Base-by-base conservation (phyloP, 2,329 filamentous ascomycete species). In the Rhinocladiella similis region DNA sequence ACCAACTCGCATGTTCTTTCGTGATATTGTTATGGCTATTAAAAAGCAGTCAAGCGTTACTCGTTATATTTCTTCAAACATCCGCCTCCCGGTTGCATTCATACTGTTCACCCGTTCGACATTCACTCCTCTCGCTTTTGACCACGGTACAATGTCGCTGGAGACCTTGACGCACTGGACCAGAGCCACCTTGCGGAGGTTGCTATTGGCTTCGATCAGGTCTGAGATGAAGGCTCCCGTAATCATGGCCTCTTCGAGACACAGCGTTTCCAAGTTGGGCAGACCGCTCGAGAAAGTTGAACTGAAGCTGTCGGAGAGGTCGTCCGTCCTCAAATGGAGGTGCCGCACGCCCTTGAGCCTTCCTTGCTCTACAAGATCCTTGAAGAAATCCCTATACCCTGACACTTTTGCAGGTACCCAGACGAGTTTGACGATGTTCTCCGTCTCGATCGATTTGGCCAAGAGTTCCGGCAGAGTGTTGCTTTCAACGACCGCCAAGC, bases 181-280 rank as follows among this genome's bases (percentile, higher is more conserved):
- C 25, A 63, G 46, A 0, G 19, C 36, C 12, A 61, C 46, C 20
- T 53, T 47, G 13, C 46, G 49, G 13, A 63, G 12, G 22, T 54
- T 54, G n/a, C 16, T 42, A 7, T 43, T 33, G 10, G 18, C 53
- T 36, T 50, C 41, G 41, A 63, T 36, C 35, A 63, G 22, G 25
- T 59, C 61, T 9, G 50, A 39, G 10, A 63, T 19, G 36, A 63
- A 61, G 7, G 54, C 46, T 5, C 57, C 58, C 4, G 56, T 57
- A 33, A 63, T 55, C 25, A 6, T 19, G 25, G 55, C 55, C 3
- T 35, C 29, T 13, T 58, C 33, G 29, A 62, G 41, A 27, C 16
- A 22, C 35, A 63, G 35, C 10, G 20, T 41, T 27, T 60, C 50
- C 20, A 63, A 22, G 5, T 29, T 22, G 1, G 53, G 55, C 29